Base-by-base conservation (phyloP, 306 rosid species). In the Gillenia trifoliata region DNA sequence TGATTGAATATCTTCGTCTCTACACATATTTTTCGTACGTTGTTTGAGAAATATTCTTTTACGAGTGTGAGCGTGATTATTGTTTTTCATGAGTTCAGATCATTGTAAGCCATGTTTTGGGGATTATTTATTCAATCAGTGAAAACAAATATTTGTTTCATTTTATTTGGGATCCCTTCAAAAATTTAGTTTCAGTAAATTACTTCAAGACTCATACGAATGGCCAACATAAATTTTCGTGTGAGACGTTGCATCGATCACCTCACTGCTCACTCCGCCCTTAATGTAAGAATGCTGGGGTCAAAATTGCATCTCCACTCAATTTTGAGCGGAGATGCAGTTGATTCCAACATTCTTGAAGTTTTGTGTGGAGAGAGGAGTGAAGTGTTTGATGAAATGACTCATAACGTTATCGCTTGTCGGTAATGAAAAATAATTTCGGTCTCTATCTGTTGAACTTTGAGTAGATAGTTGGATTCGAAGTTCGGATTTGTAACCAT, bases 51-150 rank as follows among this genome's bases (percentile, higher is more conserved):
- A 73, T 73, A 64, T 71, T 64, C 66, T 75, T 79, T 63, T 64
- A 13, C 59, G 67, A 4, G 82, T 68, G 68, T 72, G 70, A n/a
- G 79, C 61, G 76, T 79, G 72, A 25, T 13, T 80, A 33, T 70
- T 75, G 36, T n/a, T 26, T 69, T 73, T 15, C 16, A 25, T 10
- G 36, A 56, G 8, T 59, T 72, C 10, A 72, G 68, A 59, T 59
- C 29, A 38, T 59, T 59, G 76, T 26, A 17, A 41, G 5, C 43
- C 57, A 64, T 40, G 11, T 6, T 38, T 56, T 75, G 65, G 28
- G 74, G 47, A 12, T 54, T 78, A 9, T 50, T 34, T 20, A 38
- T 31, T 19, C 29, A 26, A 59, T 1, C 13, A 28, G 23, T 26
- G 31, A 38, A 34, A 62, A n/a, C 2, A 59, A 17, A 31, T 19